Base-by-base conservation (phyloP, 2,329 filamentous ascomycete species). In the Teratosphaeria epicoccoides region DNA sequence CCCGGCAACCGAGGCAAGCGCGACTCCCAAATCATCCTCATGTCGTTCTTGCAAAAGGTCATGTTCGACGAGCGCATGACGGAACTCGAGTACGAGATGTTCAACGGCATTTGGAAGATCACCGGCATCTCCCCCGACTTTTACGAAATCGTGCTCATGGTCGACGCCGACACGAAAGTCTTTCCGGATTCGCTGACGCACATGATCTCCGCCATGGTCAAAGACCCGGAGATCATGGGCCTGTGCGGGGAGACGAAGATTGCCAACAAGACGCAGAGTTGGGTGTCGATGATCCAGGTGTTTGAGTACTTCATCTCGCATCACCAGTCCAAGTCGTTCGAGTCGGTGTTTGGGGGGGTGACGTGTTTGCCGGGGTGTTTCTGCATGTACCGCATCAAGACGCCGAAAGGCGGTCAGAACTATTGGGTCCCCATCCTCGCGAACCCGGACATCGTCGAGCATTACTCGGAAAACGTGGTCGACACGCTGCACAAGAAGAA, bases 31-130 rank as follows among this genome's bases (percentile, higher is more conserved):
- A 96, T 98, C 65, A 93, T 98, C 61, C 79, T 98, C 59, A 98
- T 98, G 93, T 96, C 90, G 4, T 98, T 98, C 78, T 75, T 98
- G 61, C 93, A 98, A 68, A 98, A 98, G 75, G 93, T 98, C 66
- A 98, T 98, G 93, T 98, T 98, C 64, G 93, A 98, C 68, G 94
- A 98, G 73, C 87, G 93, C 56, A 98, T 98, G 93, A 98, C 94
- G 17, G 91, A 98, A 70, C 84, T 98, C 49, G 93, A 98, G 70
- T 98, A 89, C 66, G 93, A 98, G 68, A 97, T 98, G 87, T 98
- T 98, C 76, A 98, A 97, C 68, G 93, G 93, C 50, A 78, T 98
- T 57, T 98, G 91, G 90, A 95, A 95, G 70, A 88, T 98, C 44
- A 98, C 93, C 17, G 94, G 94, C 61, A 97, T 98, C 57, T 95